A percentile compares a stretch with the other conserved stretches of the same genome.
These are phyloP conservation scores for Berkeleyomyces rouxiae DNA, from an alignment of 2,329 filamentous ascomycete species.

Conservation along the genomic window DNA sequence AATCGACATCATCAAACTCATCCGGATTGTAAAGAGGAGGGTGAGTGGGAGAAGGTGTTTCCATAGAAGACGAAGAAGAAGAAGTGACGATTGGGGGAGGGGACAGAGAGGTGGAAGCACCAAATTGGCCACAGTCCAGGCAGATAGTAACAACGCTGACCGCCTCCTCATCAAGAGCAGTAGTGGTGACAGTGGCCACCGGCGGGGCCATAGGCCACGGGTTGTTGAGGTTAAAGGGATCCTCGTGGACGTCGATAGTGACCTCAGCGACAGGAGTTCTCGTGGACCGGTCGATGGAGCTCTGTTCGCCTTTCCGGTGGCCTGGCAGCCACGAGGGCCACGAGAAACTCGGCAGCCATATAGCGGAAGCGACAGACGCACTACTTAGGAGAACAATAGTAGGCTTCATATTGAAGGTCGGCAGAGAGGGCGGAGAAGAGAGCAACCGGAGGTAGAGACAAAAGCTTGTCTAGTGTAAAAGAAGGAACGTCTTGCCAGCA, in stretches of 20 bases:
- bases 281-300: neutral
- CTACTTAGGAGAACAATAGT: neutral
- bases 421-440: neutral
- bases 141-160: neutral
- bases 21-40: neutral
- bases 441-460: neutral
- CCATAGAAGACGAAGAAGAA: neutral
- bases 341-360: neutral
- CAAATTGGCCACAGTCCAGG: neutral
- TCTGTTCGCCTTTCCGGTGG: neutral
- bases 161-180: neutral
- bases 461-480: neutral
- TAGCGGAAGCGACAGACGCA: neutral
- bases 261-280: neutral
- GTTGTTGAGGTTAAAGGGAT: neutral
- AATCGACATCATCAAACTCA: neutral
- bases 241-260: neutral
- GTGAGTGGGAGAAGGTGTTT: neutral
- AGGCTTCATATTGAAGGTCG: neutral
- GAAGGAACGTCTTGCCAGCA: neutral
- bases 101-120: neutral
- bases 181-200: neutral
- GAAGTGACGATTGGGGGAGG: neutral
- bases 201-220: neutral
- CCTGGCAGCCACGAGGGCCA: neutral